phyloP scores from a whole-genome alignment of 257 asterid genomes.

The Linaria vulgaris region DNA sequence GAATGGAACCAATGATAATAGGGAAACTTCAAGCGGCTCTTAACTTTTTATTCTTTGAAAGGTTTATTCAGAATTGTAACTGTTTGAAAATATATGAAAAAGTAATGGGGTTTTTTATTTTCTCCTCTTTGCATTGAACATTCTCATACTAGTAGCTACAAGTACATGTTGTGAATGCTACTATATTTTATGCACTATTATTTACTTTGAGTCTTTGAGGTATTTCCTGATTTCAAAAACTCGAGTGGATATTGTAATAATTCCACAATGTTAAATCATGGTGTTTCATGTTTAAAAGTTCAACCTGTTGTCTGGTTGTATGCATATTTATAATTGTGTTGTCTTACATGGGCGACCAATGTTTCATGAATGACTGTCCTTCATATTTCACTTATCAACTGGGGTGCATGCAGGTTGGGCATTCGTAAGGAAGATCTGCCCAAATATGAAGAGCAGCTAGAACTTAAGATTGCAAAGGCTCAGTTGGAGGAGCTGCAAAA shows the following conservation, averaged over 20 bases:
- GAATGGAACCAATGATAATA: background rate
- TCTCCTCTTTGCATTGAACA: too few species aligned
- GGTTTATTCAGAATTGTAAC: too few species aligned
- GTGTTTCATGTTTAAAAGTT: background rate
- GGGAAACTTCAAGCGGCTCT: too few species aligned
- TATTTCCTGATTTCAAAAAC: too few species aligned
- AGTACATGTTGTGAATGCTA: too few species aligned
- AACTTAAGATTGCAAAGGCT: constrained; percentile 82
- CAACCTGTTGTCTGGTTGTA: background rate
- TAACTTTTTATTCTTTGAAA: too few species aligned
- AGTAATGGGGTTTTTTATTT: too few species aligned
- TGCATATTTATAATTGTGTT: background rate
- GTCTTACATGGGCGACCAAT: constrained; percentile 20
- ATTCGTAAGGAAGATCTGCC: constrained; percentile 73
- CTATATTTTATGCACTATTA: too few species aligned
- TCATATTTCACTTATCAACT: constrained; percentile 13
- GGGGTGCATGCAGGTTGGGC: constrained; percentile 63
- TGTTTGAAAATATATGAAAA: too few species aligned
- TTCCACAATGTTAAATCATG: background rate
- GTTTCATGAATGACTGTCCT: constrained; percentile 21
- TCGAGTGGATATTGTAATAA: too few species aligned
- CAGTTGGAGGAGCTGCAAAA: constrained; percentile 84
- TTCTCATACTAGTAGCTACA: too few species aligned
- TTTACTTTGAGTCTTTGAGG: too few species aligned
- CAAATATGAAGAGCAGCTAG: constrained; percentile 82